Evolutionary conservation across 2,329 filamentous ascomycete species (phyloP).

Genomic region (Trichoderma sp.): DNA sequence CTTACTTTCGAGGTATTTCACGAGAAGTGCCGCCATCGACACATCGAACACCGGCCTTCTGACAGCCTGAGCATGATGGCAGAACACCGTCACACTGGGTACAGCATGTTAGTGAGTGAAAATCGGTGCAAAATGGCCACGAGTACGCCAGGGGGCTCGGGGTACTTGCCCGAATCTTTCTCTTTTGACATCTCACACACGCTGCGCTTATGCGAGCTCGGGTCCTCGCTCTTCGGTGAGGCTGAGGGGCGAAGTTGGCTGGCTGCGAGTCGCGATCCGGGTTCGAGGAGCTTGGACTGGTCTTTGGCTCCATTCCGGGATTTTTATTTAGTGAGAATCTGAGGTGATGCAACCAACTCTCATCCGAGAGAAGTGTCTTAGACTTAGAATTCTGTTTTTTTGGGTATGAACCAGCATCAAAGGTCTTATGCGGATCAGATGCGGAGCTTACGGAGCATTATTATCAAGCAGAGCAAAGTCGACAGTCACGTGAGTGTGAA

Average conservation of each 20-base stretch:
- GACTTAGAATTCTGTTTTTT: background rate
- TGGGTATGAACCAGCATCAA: background rate
- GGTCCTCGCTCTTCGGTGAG: conserved; percentile 5
- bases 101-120: background rate
- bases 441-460: conserved; percentile 1
- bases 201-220: conserved; percentile 16
- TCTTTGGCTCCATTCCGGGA: conserved; percentile 4
- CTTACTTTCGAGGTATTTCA: conserved; percentile 19
- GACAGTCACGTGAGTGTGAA: background rate
- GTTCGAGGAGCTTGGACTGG: background rate
- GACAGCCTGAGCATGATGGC: conserved; percentile 11
- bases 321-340: background rate
- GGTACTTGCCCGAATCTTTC: conserved; percentile 17
- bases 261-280: conserved; percentile 4
- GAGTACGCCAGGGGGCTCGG: background rate
- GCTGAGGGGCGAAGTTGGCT: background rate
- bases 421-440: background rate
- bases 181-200: conserved; percentile 14
- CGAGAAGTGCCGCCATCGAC: conserved; percentile 14
- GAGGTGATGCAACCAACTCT: background rate
- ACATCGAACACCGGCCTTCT: conserved; percentile 16
- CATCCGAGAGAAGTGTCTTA: background rate
- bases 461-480: conserved; percentile 1
- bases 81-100: conserved; percentile 13
- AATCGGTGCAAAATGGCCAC: background rate